Conservation (phyloP, 225 moss, liverwort and hornwort species). For the Climacium dendroides region DNA sequence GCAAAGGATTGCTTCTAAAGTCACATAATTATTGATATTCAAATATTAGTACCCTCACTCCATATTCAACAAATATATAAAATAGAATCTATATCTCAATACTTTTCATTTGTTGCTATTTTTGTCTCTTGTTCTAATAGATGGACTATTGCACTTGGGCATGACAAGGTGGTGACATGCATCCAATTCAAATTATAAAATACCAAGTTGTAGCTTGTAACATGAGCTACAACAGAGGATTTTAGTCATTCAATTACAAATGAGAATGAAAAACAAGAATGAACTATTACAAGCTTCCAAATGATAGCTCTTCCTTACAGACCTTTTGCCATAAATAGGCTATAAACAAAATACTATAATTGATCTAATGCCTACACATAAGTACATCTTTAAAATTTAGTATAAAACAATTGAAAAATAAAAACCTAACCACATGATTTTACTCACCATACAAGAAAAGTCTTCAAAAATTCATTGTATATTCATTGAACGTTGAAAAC, state of each 20-base stretch:
- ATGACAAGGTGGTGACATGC: fast-evolving
- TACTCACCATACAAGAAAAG: background rate
- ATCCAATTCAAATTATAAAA: background rate
- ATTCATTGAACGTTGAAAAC: background rate
- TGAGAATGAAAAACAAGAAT: background rate
- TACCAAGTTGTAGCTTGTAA: too few species aligned
- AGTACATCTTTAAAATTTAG: too few species aligned
- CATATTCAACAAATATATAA: background rate
- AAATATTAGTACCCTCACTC: fast-evolving
- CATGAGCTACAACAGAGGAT: background rate
- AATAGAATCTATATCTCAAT: background rate
- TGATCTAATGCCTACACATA: background rate
- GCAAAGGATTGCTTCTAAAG: background rate
- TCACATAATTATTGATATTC: background rate
- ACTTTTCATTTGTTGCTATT: background rate
- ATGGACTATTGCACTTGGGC: background rate
- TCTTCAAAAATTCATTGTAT: background rate
- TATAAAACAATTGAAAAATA: background rate
- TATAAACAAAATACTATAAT: background rate
- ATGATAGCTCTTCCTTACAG: background rate
- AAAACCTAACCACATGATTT: background rate
- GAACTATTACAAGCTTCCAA: background rate
- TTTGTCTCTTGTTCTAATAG: fast-evolving
- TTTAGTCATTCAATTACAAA: background rate
- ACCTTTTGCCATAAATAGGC: background rate